A percentile compares a stretch with the other conserved stretches of the same genome.
These are phyloP conservation scores for Suillus placidus DNA, from an alignment of 768 basidiomycete genomes.

Conservation along the genomic window DNA sequence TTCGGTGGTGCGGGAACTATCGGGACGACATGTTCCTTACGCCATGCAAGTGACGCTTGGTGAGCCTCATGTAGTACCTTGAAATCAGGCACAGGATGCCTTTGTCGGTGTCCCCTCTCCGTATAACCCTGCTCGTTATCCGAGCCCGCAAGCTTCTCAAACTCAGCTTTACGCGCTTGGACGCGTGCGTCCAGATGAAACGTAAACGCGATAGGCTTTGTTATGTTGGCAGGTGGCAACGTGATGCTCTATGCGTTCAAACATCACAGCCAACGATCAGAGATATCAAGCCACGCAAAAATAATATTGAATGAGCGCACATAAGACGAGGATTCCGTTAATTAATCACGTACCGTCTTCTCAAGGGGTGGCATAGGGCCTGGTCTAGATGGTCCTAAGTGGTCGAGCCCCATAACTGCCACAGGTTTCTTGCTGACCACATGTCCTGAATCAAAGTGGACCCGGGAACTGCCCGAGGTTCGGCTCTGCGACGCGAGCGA, in stretches of 20 bases:
- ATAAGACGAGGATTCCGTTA: constrained; percentile 24
- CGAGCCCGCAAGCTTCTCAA: constrained; percentile 18
- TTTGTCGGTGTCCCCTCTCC: constrained; percentile 24
- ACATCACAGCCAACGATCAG: constrained; percentile 16
- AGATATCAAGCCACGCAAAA: constrained; percentile 22
- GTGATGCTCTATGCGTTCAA: constrained; percentile 25
- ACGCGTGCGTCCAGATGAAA: constrained; percentile 54
- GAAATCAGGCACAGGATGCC: constrained; percentile 52
- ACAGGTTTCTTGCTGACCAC: constrained; percentile 5
- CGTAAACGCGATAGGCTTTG: constrained; percentile 53
- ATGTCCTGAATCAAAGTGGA: constrained; percentile 8
- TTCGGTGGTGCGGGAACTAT: constrained; percentile 48
- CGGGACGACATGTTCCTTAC: constrained; percentile 51
- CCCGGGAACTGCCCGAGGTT: constrained; percentile 12
- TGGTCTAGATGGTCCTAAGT: constrained; percentile 22
- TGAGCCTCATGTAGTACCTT: constrained; percentile 56
- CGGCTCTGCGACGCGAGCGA: constrained; percentile 1
- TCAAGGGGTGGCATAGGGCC: constrained; percentile 28
- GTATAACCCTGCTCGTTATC: constrained; percentile 14
- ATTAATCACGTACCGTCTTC: constrained; percentile 36
- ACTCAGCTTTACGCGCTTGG: constrained; percentile 47
- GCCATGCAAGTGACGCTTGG: constrained; percentile 36
- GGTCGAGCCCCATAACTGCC: constrained; percentile 6
- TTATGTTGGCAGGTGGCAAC: constrained; percentile 36
- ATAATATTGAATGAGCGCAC: constrained; percentile 28